These are phyloP conservation scores for Schizosaccharomyces octosporus DNA, from an alignment of 805 yeast species.

Conservation along the genomic window DNA sequence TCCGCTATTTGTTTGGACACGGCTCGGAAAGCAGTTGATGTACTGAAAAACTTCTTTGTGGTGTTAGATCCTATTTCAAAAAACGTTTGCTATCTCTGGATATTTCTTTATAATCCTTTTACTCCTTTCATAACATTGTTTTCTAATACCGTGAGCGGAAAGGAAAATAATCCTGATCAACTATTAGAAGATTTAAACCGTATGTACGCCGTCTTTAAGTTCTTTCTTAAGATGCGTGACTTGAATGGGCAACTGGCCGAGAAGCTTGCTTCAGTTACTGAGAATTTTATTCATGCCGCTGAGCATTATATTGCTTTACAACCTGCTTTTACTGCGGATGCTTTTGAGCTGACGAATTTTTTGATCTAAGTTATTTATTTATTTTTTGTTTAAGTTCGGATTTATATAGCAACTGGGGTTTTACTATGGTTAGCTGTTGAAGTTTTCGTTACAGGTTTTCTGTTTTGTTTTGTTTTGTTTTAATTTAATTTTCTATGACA, in stretches of 20 bases:
- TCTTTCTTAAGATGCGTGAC: neutral
- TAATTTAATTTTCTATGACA: too few relatives aligned
- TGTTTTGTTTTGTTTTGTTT: too few relatives aligned
- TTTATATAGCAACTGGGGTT: too few relatives aligned
- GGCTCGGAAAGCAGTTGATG: neutral
- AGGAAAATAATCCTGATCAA: neutral
- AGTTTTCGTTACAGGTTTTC: too few relatives aligned
- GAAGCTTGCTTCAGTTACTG: neutral
- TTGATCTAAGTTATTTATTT: neutral
- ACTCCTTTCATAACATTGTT: neutral
- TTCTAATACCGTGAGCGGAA: neutral
- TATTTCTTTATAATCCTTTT: neutral
- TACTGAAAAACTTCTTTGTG: neutral
- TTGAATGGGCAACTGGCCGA: neutral
- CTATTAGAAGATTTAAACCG: neutral
- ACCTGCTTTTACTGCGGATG: neutral
- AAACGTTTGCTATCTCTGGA: neutral
- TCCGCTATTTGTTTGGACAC: neutral
- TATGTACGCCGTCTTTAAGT: neutral
- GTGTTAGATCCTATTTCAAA: neutral
- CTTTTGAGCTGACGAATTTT: neutral
- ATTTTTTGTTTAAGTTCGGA: too few relatives aligned
- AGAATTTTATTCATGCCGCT: neutral
- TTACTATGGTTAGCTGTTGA: too few relatives aligned
- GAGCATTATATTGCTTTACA: neutral